These are phyloP conservation scores for Sugiyamaella paludigena DNA, from an alignment of 1,139 yeast genomes.

Conservation along the genomic window DNA sequence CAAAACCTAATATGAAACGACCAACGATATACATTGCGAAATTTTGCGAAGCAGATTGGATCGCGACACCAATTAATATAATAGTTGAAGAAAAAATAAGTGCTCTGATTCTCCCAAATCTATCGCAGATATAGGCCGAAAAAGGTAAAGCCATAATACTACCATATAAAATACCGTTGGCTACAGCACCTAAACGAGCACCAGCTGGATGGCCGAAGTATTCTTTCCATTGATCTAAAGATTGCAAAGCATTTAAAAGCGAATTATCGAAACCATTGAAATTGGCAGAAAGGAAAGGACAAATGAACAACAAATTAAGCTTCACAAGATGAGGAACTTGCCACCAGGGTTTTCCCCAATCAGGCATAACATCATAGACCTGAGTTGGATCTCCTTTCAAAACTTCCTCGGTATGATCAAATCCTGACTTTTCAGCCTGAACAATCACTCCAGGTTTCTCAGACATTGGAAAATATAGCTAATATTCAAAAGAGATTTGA, in stretches of 20 bases:
- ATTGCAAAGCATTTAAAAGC: slow-evolving; percentile 51
- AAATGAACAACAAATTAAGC: slow-evolving; percentile 41
- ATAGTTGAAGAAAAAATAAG: slow-evolving; percentile 43
- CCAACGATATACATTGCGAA: slow-evolving; percentile 43
- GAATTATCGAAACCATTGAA: slow-evolving; percentile 55
- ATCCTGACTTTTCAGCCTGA: too few species aligned
- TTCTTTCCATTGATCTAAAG: slow-evolving; percentile 41
- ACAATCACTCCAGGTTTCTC: too few species aligned
- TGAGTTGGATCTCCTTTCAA: slow-evolving; percentile 5
- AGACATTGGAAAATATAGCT: too few species aligned
- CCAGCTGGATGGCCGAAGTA: slow-evolving; percentile 44
- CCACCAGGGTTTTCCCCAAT: slow-evolving; percentile 38
- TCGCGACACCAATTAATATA: slow-evolving; percentile 45
- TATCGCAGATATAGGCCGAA: slow-evolving; percentile 41
- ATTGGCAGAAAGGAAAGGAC: slow-evolving; percentile 47
- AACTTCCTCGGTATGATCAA: too few species aligned
- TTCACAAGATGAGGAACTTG: slow-evolving; percentile 40
- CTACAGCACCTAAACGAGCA: slow-evolving; percentile 46
- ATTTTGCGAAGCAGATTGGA: slow-evolving; percentile 45
- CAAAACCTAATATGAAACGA: slow-evolving; percentile 27
- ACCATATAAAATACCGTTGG: slow-evolving; percentile 44
- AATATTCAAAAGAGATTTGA: too few species aligned
- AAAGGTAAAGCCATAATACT: slow-evolving; percentile 16
- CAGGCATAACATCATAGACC: slow-evolving; percentile 29
- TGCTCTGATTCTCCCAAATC: slow-evolving; percentile 47